Conservation (phyloP, 176 grass and related monocot genomes). For the Saccharum officinarum region DNA sequence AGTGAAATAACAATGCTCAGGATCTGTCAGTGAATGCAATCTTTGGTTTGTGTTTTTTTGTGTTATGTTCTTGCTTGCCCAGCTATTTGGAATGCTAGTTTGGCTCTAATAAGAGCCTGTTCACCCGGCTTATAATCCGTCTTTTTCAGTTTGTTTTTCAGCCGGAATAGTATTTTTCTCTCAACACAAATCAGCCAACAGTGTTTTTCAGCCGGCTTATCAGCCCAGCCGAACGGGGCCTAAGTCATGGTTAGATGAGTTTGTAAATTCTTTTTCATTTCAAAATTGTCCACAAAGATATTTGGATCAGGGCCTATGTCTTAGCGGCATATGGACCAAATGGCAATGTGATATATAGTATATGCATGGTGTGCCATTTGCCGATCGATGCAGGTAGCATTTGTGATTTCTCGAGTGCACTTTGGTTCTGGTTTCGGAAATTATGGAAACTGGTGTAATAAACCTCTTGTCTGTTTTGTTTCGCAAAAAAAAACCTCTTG, state of each 20-base stretch:
- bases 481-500: background rate
- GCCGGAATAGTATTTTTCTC: too few relatives aligned
- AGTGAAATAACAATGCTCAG: constrained; percentile 24
- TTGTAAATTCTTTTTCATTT: background rate
- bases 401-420: background rate
- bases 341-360: background rate
- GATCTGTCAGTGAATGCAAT: background rate
- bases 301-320: background rate
- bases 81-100: background rate
- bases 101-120: background rate
- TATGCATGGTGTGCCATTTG: background rate
- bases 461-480: background rate
- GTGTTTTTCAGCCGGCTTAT: too few relatives aligned
- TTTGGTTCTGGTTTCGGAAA: background rate
- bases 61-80: background rate
- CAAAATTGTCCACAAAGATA: background rate
- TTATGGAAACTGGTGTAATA: background rate
- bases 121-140: too few relatives aligned
- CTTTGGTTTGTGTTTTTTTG: constrained; percentile 35
- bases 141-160: too few relatives aligned
- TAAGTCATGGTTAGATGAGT: background rate
- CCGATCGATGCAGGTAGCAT: background rate
- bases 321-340: background rate
- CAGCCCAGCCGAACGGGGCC: too few relatives aligned
- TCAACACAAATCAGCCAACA: too few relatives aligned